Conservation (phyloP, 495 filamentous ascomycete genomes). For the Rusavskia elegans region DNA sequence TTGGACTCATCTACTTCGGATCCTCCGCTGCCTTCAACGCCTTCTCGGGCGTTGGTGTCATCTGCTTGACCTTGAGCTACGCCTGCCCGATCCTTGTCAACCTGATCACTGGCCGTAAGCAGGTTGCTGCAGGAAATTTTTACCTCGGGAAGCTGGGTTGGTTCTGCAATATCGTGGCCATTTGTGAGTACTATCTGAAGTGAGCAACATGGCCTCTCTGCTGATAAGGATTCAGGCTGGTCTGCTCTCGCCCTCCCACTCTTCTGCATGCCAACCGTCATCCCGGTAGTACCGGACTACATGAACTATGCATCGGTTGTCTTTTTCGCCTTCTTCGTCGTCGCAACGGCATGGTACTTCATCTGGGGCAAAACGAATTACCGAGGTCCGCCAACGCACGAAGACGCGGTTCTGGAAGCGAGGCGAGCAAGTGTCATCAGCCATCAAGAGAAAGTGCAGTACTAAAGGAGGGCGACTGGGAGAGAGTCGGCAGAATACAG, state of each 20-base stretch:
- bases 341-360: constrained; percentile 28
- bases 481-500: no score
- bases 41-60: constrained; percentile 48
- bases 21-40: constrained; percentile 43
- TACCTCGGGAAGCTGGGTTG: background rate
- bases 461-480: no score
- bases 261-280: constrained; percentile 34
- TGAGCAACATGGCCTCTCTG: background rate
- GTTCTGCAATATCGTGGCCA: background rate
- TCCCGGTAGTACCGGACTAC: constrained; percentile 29
- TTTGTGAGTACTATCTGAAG: background rate
- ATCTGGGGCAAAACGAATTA: constrained; percentile 24
- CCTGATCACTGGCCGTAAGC: background rate
- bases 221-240: background rate
- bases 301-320: constrained; percentile 52
- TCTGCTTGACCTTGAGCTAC: constrained; percentile 41
- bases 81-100: constrained; percentile 40
- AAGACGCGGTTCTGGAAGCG: background rate
- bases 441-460: no score
- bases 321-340: constrained; percentile 36
- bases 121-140: background rate
- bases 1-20: constrained; percentile 47
- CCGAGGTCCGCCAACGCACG: background rate
- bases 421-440: no score
- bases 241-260: constrained; percentile 23